Base-by-base conservation (phyloP, 192 early-diverging fungal species). In the Dispira parvispora region DNA sequence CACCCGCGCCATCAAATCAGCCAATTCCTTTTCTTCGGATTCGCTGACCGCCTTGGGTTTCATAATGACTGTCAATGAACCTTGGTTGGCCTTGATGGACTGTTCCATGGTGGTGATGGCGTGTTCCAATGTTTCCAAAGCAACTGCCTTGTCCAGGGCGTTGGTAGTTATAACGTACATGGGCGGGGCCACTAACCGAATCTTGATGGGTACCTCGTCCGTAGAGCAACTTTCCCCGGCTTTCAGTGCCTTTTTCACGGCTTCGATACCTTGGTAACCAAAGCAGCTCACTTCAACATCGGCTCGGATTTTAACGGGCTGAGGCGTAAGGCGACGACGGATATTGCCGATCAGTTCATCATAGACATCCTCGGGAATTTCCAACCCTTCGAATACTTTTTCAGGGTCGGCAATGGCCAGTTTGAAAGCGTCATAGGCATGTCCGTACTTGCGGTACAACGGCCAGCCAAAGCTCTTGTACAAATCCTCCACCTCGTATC, bases 361-460 rank as follows among this genome's bases (percentile, higher is more conserved):
- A 46, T 69, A 71, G 42, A 90, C 73, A 43, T 76, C 75, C 20
- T 71, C 67, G 1, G 73, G 64, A 67, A 97, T 79, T 11, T 79
- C 74, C 46, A 95, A 69, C 45, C 82, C 85, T 61, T 88, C 88
- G 70, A 98, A 88, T 11, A 96, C 86, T 63, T 80, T 76, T 21
- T 90, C 88, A 1, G 90, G 84, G 44, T 95, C 84, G 82, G 69
- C 77, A 60, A 96, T 82, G 23, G 94, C 92, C 49, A 87, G 65
- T 79, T 96, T 96, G 78, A 99, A 99, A 8, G 92, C 96, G 71
- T 94, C 91, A 61, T 86, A 96, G 32, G 96, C 96, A 67, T 97
- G 96, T 16, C 92, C 91, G 67, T 92, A 96, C 78, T 92, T 88
- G 71, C 75, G 79, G 70, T 99, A 96, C 57, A 99, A 77, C 38